Base-by-base conservation (phyloP, 768 basidiomycete species). In the Pholiota microspora region DNA sequence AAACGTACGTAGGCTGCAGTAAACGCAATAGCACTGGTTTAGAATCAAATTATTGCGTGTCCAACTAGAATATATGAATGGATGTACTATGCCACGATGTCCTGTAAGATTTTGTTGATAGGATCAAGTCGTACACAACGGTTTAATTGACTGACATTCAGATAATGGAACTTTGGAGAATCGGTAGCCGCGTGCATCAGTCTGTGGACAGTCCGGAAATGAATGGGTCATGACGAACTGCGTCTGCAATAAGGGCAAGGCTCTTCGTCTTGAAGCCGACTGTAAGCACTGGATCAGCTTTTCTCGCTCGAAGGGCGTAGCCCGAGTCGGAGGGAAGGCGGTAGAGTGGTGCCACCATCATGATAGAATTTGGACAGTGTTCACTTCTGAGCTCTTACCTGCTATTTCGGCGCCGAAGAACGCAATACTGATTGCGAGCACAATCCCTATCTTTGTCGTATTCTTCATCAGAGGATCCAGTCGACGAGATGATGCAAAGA, bases 251-350 rank as follows among this genome's bases (percentile, higher is more conserved):
- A 48, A 83, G 68, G 29, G 80, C 81, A 13, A 82, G 64, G 68
- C 79, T 80, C 61, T 74, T 79, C 0, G 81, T 83, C 42, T 73
- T 75, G 62, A 83, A 80, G 9, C 80, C 81, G 65, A 82, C 81
- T 79, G 49, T 42, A 54, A 24, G 31, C 23, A 16, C 12, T 25
- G 31, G 12, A 34, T 55, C 32, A 51, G 51, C 38, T 16, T 8
- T 3, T 16, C 32, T 13, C 15, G 32, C 32, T 12, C 46, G 55
- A 45, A 15, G 28, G 31, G 6, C 34, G 23, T 42, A 27, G 40
- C 32, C 28, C 8, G 42, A 34, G 40, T 42, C 28, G 12, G 42
- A 34, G 27, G 35, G 16, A 29, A 23, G 28, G n/a, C 21, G 31
- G 32, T 21, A 16, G 27, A 29, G 28, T 12, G n/a, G 18, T 24